Base-by-base conservation (phyloP, 345 rosid genomes). In the Populus simonii region DNA sequence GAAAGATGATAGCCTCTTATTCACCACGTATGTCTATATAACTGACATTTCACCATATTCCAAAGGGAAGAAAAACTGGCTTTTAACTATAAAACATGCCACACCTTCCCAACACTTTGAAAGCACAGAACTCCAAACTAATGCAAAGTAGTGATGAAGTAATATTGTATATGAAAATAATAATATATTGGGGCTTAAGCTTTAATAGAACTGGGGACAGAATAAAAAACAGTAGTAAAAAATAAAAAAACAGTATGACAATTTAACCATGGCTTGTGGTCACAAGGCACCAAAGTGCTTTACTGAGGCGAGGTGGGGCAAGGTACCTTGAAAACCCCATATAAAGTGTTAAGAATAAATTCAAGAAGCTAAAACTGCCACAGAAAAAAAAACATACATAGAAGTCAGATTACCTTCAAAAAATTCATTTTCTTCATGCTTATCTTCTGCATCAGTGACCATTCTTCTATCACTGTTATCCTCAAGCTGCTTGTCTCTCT, bases 401-500 rank as follows among this genome's bases (percentile, higher is more conserved):
- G 29, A 74, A 57, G 43, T 29, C 71, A 66, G 72, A 79, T 66
- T n/a, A 89, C 97, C 93, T 66, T 79, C 86, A 83, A 85, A 79
- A 69, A 72, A 82, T 66, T 88, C 96, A 85, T 88, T 89, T 77
- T 90, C 98, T 71, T 84, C 90, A 68, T 74, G 84, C 84, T 88
- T 89, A 29, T 88, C 91, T 57, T 79, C 89, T 78, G 86, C 90
- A 80, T 90, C 91, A 41, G 80, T 67, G 83, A 61, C 71, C 88
- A 86, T 86, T 71, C 86, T 94, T 84, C 83, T 84, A 65, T 81
- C 87, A 12, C 70, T 75, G 71, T 71, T 86, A 80, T 89, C 92
- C 63, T 87, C 91, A 16, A 80, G 89, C 82, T 83, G 93, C 80
- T 90, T 91, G 83, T 85, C 97, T 70, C 78, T 90, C 62, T 85